Conservation (phyloP, 176 grass and related monocot species). For the Avena sativa region DNA sequence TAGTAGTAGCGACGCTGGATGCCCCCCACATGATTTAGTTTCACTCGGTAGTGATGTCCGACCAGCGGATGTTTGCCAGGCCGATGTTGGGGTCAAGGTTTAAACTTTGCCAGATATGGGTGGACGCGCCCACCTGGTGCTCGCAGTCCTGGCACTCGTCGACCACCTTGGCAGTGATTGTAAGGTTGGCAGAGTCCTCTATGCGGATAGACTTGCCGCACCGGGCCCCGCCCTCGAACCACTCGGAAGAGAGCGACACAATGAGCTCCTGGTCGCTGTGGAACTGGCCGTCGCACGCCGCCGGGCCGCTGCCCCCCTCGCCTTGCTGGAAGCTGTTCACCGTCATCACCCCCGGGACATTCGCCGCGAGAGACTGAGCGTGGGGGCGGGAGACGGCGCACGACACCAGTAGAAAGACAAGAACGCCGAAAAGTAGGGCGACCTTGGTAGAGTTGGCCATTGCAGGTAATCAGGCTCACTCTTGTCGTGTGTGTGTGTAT, state of each 20-base stretch:
- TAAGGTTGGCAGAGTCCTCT: too few relatives aligned
- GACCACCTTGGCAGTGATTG: too few relatives aligned
- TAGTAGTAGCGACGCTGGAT: too few relatives aligned
- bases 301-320: not conserved
- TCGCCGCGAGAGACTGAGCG: too few relatives aligned
- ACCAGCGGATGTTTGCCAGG: too few relatives aligned
- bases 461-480: not conserved
- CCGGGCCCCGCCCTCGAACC: not conserved
- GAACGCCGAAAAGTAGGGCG: not conserved
- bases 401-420: not conserved
- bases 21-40: too few relatives aligned
- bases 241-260: not conserved
- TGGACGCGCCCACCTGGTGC: too few relatives aligned
- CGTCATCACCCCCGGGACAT: constrained; percentile 4
- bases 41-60: too few relatives aligned
- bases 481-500: not conserved
- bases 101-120: too few relatives aligned
- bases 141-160: too few relatives aligned
- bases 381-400: not conserved
- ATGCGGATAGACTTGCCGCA: too few relatives aligned
- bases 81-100: too few relatives aligned
- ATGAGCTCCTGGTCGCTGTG: not conserved
- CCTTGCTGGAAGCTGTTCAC: constrained; percentile 21
- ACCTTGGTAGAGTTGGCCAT: not conserved
- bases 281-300: constrained; percentile 8